A percentile compares a stretch with the other conserved stretches of the same genome.
phyloP scores from a whole-genome alignment of 2,329 filamentous ascomycete genomes.

The Alternaria solani region DNA sequence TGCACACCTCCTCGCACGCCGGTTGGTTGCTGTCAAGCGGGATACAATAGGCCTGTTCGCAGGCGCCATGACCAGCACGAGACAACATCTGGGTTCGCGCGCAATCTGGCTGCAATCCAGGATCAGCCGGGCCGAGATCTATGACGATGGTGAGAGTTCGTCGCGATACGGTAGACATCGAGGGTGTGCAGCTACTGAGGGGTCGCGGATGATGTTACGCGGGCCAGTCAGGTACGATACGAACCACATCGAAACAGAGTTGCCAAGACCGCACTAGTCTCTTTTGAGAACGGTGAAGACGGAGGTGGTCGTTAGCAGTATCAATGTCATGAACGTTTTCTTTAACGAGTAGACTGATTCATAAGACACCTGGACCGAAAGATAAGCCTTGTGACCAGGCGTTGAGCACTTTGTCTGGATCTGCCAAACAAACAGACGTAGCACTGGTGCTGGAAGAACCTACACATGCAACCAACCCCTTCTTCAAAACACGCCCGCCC shows the following conservation, averaged over 20 bases:
- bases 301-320: background rate
- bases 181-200: slow-evolving; percentile 21
- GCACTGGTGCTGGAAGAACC: background rate
- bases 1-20: slow-evolving; percentile 12
- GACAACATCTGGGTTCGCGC: slow-evolving; percentile 18
- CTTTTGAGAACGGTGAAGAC: background rate
- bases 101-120: slow-evolving; percentile 4
- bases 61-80: background rate
- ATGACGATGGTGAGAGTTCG: slow-evolving; percentile 17
- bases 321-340: background rate
- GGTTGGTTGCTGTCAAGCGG: slow-evolving; percentile 20
- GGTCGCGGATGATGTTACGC: slow-evolving; percentile 34
- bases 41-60: slow-evolving; percentile 17
- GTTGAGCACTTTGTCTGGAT: background rate
- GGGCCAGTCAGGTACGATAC: slow-evolving; percentile 14
- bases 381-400: background rate
- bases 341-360: background rate
- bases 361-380: background rate
- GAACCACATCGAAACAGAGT: slow-evolving; percentile 2
- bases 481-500: too few relatives aligned
- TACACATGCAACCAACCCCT: background rate
- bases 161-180: slow-evolving; percentile 3
- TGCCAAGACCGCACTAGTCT: slow-evolving; percentile 1
- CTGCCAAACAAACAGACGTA: too few relatives aligned
- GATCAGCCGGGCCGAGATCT: slow-evolving; percentile 13